A percentile compares a stretch with the other conserved stretches of the same genome.
phyloP scores from a whole-genome alignment of 805 yeast genomes.

The Wickerhamiella cacticola region DNA sequence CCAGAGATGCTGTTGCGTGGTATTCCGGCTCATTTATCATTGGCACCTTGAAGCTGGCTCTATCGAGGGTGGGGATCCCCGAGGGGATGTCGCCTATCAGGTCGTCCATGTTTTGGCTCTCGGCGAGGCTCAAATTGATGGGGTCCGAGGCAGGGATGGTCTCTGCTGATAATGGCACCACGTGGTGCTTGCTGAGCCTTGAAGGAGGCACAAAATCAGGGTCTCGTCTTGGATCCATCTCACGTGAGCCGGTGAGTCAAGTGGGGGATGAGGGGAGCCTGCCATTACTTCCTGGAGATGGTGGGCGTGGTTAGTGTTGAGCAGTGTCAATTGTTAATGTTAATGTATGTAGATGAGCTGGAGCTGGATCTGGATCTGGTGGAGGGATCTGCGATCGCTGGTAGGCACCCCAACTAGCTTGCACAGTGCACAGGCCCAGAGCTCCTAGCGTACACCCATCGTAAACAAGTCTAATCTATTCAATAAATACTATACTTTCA shows the following conservation, averaged over 20 bases:
- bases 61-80: slow-evolving; percentile 20
- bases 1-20: slow-evolving; percentile 65
- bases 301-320: too few relatives aligned
- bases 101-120: slow-evolving; percentile 2
- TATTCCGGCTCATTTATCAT: slow-evolving; percentile 25
- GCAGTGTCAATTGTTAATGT: too few relatives aligned
- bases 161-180: slow-evolving; percentile 27
- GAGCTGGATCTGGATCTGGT: too few relatives aligned
- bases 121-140: slow-evolving; percentile 15
- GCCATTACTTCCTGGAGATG: too few relatives aligned
- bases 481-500: not conserved
- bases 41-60: slow-evolving; percentile 21
- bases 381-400: too few relatives aligned
- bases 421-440: too few relatives aligned
- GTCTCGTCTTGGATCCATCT: slow-evolving; percentile 87
- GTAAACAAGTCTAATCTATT: not conserved
- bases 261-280: not conserved
- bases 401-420: too few relatives aligned
- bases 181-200: slow-evolving; percentile 26
- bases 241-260: slow-evolving; percentile 3
- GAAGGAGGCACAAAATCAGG: slow-evolving; percentile 85
- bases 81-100: slow-evolving; percentile 19
- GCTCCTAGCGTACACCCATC: not conserved
- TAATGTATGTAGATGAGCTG: too few relatives aligned
- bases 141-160: slow-evolving; percentile 25